Evolutionary conservation across 108 stramenopile genomes (phyloP).

Genomic region (Chaetoceros tenuissimus): DNA sequence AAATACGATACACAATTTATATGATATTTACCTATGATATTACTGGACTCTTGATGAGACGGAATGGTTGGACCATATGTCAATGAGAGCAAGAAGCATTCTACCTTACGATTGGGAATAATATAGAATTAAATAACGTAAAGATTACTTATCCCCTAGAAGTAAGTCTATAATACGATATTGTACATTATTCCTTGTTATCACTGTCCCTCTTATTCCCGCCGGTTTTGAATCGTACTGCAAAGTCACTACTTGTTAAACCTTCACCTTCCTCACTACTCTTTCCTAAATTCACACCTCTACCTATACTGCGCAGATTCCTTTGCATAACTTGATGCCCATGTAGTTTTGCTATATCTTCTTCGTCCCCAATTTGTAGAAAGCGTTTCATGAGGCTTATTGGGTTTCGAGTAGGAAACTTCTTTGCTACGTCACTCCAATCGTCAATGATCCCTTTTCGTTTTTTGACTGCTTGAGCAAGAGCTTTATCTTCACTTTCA

Average conservation of each 20-base stretch:
- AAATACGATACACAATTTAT: too few relatives aligned
- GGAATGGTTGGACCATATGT: too few relatives aligned
- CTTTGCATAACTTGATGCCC: background rate
- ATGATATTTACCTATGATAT: too few relatives aligned
- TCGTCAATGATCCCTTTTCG: background rate
- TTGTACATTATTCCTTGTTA: too few relatives aligned
- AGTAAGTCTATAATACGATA: too few relatives aligned
- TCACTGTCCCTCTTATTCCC: too few relatives aligned
- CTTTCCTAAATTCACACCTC: background rate
- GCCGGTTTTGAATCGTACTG: background rate
- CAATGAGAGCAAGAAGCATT: too few relatives aligned
- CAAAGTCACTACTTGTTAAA: background rate
- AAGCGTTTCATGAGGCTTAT: background rate
- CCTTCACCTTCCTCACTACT: background rate
- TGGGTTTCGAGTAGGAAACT: background rate
- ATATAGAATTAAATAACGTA: too few relatives aligned
- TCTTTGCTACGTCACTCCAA: background rate
- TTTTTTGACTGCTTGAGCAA: background rate
- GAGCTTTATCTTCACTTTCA: background rate
- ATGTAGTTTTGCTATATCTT: background rate
- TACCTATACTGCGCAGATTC: background rate
- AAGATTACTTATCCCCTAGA: too few relatives aligned
- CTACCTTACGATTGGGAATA: too few relatives aligned
- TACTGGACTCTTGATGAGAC: too few relatives aligned
- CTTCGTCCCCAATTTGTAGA: background rate